Base-by-base conservation (phyloP, 1,284 basidiomycete species). In the Malassezia yamatoensis region DNA sequence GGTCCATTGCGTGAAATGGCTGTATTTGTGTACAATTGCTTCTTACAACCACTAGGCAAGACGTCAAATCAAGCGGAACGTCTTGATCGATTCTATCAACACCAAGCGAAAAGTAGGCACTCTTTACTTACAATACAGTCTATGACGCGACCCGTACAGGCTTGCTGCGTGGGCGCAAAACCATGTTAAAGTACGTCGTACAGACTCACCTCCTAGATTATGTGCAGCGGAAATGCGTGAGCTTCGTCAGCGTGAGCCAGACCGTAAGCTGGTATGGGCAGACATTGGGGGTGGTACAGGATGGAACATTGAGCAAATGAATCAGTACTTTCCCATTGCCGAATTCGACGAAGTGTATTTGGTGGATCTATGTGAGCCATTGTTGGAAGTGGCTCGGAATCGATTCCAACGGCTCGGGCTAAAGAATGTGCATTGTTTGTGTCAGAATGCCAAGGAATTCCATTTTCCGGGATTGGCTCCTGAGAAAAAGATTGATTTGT, bases 281-380 rank as follows among this genome's bases (percentile, higher is more conserved):
- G 87, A 88, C 72, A 83, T 88, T 53, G 87, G 86, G 9, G 87
- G 86, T 29, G 87, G 86, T 35, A 88, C 86, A 10, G 83, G 85
- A 12, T 84, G 85, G 79, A 88, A 88, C 75, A 84, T 88, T 63
- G 87, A 88, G 76, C 79, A 83, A 61, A 88, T 87, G 86, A 79
- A 86, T 75, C 80, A 82, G 65, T 82, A 82, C 72, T 80, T 86
- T 54, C 81, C 84, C 13, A 60, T 74, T 37, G 55, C 57, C 39
- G 56, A 70, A 56, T 62, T 72, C 20, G 68, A 68, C 10, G 64
- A 83, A 29, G 78, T 88, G 52, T 88, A 88, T 74, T 78, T 88
- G 47, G 78, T 87, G 65, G 85, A 87, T 66, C 80, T 87, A 8
- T 87, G 85, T 65, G 83, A 85, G 68, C 83, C 86, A 1, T 78